Percentiles rank a stretch among this genome's conserved stretches.
Conservation (phyloP, 345 rosid species). For the Hevea brasiliensis region DNA sequence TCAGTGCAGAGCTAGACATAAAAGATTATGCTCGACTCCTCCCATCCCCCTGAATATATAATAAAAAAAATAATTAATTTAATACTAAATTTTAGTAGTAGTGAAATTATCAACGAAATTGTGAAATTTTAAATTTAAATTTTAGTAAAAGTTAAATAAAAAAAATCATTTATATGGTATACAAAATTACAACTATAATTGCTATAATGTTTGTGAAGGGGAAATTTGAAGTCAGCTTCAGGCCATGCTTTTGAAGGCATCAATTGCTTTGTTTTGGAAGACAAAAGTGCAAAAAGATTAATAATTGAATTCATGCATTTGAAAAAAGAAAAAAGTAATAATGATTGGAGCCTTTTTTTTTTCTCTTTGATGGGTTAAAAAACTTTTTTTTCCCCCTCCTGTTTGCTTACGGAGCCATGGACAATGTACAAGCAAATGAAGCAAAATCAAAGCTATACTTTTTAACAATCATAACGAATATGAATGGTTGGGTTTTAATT, state of each 20-base stretch:
- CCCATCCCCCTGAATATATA: too few relatives aligned
- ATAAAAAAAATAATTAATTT: too few relatives aligned
- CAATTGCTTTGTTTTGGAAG: not conserved
- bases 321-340: not conserved
- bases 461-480: constrained; percentile 10
- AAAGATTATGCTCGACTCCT: too few relatives aligned
- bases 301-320: not conserved
- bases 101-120: too few relatives aligned
- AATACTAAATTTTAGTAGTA: too few relatives aligned
- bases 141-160: too few relatives aligned
- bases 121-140: too few relatives aligned
- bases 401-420: not conserved
- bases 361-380: not conserved
- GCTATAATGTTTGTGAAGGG: too few relatives aligned
- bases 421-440: not conserved
- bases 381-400: not conserved
- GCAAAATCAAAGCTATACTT: not conserved
- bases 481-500: constrained; percentile 15
- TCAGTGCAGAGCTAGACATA: too few relatives aligned
- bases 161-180: too few relatives aligned
- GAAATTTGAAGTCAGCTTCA: not conserved
- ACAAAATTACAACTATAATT: too few relatives aligned
- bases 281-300: not conserved
- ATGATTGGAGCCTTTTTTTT: not conserved
- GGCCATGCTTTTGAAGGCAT: not conserved